Percentiles rank a stretch among this genome's conserved stretches.
Evolutionary conservation across 1,139 yeast species (phyloP).

Genomic region (Pichia sp.): DNA sequence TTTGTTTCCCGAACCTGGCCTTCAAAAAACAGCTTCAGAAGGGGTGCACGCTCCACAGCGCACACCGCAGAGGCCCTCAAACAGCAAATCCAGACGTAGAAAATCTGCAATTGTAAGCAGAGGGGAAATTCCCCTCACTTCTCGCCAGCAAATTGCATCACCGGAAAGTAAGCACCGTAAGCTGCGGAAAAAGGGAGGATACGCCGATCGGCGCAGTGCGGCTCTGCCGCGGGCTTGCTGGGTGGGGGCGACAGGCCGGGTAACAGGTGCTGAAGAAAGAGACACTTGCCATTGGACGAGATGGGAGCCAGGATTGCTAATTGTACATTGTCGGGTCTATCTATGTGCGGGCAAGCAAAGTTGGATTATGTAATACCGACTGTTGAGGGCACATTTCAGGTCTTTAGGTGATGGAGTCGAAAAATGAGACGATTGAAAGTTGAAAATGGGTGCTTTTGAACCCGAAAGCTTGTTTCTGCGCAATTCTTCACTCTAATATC

Average conservation of each 20-base stretch:
- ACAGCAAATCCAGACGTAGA: neutral
- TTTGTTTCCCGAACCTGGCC: neutral
- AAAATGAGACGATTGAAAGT: too few species aligned
- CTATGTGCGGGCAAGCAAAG: neutral
- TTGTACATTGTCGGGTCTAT: neutral
- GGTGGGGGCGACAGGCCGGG: neutral
- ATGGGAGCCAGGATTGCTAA: neutral
- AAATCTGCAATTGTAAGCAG: conserved; percentile 3
- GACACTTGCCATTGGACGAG: neutral
- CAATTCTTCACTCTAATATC: too few species aligned
- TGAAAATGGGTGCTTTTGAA: too few species aligned
- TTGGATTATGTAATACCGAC: too few species aligned
- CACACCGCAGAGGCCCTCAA: neutral
- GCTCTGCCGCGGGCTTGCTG: neutral
- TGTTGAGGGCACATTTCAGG: too few species aligned
- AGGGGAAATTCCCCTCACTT: conserved; percentile 8
- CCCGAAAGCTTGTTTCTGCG: too few species aligned
- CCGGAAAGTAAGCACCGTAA: conserved; percentile 5
- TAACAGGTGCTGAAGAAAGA: neutral
- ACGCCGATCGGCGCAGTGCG: conserved; percentile 4
- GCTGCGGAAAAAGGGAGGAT: neutral
- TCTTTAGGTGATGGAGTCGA: too few species aligned
- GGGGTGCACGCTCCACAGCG: neutral
- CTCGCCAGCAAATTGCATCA: conserved; percentile 10
- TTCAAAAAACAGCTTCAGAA: neutral